Base-by-base conservation (phyloP, 208 protist species). In the Strigomonas culicis region DNA sequence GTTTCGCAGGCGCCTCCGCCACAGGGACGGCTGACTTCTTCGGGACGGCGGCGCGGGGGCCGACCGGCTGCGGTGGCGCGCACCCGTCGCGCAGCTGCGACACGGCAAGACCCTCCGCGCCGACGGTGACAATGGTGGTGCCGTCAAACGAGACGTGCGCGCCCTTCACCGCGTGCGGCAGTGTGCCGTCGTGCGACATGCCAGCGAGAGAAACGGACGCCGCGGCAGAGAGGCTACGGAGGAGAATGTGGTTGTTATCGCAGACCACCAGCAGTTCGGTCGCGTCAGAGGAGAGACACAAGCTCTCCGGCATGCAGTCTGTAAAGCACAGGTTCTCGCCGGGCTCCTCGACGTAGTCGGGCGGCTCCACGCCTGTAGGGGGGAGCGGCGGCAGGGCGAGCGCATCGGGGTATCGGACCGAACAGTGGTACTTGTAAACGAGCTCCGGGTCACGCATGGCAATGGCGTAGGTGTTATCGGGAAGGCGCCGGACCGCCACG, bases 41-140 rank as follows among this genome's bases (percentile, higher is more conserved):
- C 10, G n/a, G 1, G 19, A 19, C 8, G 7, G 46, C 21, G 30
- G 49, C 24, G 32, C 46, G 39, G 3, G 71, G 4, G 17, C 19
- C 41, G 11, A 69, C 77, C 6, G 31, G 36, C 49, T 32, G 2
- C 30, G 75, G 75, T 22, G 56, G 61, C 21, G 21, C 51, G 41
- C 43, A 74, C 4, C 80, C 83, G 0, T 69, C 61, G 11, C 74
- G 74, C 34, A 88, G 59, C 63, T 96, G 86, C 22, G 88, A 64
- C 34, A 98, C 93, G 22, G 98, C 65, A 27, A 97, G 82, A 32
- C 95, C 95, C 59, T 98, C 97, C 0, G 68, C 77, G 31, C 92
- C 93, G 1, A 82, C 86, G 0, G 93, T 90, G 30, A 98, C 57
- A 25, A 98, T 51, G 56, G 93, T 82, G 17, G 74, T 63, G 58